These are phyloP conservation scores for Citrus trifoliata DNA, from an alignment of 345 rosid genomes.

Conservation along the genomic window DNA sequence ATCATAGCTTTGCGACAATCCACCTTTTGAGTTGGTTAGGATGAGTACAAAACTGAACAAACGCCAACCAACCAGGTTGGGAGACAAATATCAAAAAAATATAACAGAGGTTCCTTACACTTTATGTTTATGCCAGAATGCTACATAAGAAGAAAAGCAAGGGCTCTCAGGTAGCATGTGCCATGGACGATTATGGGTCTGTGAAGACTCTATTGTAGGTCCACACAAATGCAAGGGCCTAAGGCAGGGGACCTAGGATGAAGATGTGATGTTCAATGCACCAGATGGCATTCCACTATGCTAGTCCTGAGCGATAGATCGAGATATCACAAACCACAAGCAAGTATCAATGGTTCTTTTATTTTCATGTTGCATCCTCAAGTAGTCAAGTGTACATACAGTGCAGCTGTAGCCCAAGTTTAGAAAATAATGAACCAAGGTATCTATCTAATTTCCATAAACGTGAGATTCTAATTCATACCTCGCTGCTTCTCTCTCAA, in stretches of 20 bases:
- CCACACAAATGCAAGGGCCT: not conserved
- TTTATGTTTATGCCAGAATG: too few relatives aligned
- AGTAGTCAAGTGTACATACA: not conserved
- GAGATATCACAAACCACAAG: not conserved
- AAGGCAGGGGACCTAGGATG: not conserved
- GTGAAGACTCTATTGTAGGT: not conserved
- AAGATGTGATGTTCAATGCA: not conserved
- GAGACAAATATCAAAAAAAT: not conserved
- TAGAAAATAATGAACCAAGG: not conserved
- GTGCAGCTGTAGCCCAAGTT: not conserved
- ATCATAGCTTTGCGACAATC: not conserved
- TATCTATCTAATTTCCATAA: not conserved
- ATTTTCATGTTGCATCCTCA: not conserved
- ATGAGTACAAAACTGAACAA: not conserved
- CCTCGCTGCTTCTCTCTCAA: conserved; percentile 49
- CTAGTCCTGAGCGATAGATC: not conserved
- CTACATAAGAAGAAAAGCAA: not conserved
- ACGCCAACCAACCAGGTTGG: not conserved
- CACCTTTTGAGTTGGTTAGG: not conserved
- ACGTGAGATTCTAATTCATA: conserved; percentile 10
- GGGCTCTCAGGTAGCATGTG: not conserved
- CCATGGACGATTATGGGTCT: not conserved
- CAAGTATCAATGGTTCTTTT: not conserved
- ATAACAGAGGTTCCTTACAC: not conserved
- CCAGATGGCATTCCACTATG: not conserved